phyloP scores from a whole-genome alignment of 371 early-diverging fungal genomes.

The Saksenaea vasiformis region DNA sequence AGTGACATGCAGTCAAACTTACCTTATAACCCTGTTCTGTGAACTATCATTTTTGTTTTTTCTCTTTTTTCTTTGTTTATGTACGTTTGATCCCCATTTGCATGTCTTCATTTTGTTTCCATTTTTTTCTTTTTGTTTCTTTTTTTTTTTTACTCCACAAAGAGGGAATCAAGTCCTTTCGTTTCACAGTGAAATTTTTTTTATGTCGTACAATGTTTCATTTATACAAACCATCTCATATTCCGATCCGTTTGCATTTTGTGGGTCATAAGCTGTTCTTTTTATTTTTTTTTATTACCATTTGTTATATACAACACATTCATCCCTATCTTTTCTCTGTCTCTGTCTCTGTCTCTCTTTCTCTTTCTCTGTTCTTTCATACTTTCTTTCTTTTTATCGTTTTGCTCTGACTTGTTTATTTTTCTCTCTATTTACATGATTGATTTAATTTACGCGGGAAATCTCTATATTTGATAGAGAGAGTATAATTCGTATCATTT shows the following conservation, averaged over 20 bases:
- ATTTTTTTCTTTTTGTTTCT: not conserved
- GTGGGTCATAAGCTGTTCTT: too few species aligned
- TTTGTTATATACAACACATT: not conserved
- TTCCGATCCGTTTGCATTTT: constrained; percentile 2
- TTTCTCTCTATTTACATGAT: not conserved
- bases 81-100: not conserved
- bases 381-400: not conserved
- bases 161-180: not conserved
- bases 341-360: not conserved
- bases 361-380: not conserved
- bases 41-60: not conserved
- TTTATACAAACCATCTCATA: not conserved
- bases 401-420: not conserved
- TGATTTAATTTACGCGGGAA: constrained; percentile 1
- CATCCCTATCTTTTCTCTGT: not conserved
- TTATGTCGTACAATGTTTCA: constrained; percentile 4
- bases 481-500: not conserved
- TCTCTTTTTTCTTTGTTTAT: not conserved
- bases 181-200: not conserved
- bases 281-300: not conserved
- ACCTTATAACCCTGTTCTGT: not conserved
- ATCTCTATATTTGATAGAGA: not conserved
- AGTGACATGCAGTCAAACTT: constrained; percentile 1
- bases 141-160: not conserved
- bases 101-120: not conserved